These are phyloP conservation scores for Hordeum vulgare DNA, from an alignment of 176 grass and related monocot genomes.

Conservation along the genomic window DNA sequence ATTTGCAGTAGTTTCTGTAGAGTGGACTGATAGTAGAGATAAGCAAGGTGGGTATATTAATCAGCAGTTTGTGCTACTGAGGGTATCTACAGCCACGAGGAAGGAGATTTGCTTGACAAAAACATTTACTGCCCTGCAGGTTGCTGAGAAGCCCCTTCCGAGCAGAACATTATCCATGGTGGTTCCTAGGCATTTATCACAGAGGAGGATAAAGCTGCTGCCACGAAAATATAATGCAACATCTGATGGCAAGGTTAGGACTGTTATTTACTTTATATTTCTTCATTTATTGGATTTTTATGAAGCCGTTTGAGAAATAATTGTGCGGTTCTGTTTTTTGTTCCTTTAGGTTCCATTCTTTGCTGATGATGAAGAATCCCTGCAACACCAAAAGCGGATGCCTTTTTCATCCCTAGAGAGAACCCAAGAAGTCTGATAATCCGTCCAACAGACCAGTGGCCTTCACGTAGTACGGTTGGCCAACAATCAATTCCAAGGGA, in stretches of 20 bases:
- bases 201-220: constrained; percentile 82
- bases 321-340: neutral
- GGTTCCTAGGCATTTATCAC: constrained; percentile 78
- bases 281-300: neutral
- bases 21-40: neutral
- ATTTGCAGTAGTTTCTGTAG: constrained; percentile 17
- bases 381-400: constrained; percentile 84
- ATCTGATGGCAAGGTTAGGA: constrained; percentile 67
- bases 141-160: constrained; percentile 67
- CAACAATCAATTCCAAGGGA: constrained; percentile 29
- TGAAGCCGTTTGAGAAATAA: neutral
- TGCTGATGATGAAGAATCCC: constrained; percentile 70
- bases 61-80: neutral
- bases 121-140: constrained; percentile 49
- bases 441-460: constrained; percentile 82
- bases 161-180: constrained; percentile 54
- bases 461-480: constrained; percentile 22
- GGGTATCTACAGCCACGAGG: neutral
- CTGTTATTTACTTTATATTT: neutral
- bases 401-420: constrained; percentile 87
- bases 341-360: constrained; percentile 69
- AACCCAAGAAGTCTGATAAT: constrained; percentile 88
- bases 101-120: neutral
- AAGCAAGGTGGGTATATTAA: neutral
- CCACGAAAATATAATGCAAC: constrained; percentile 69